A percentile compares a stretch with the other conserved stretches of the same genome.
These are phyloP conservation scores for Microthyrium microscopicum DNA, from an alignment of 2,329 filamentous ascomycete genomes.

Conservation along the genomic window DNA sequence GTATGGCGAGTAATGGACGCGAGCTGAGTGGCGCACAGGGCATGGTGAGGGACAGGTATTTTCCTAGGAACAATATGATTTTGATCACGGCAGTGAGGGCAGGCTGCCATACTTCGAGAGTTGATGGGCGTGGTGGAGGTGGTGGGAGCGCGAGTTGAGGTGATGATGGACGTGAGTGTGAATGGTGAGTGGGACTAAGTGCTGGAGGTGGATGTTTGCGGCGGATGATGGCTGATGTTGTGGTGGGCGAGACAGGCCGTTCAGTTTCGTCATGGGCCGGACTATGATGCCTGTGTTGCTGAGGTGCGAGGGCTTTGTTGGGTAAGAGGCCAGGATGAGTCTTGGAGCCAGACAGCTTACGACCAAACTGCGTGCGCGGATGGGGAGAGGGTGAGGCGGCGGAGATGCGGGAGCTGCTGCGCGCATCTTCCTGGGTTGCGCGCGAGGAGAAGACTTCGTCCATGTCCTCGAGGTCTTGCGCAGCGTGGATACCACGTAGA, in stretches of 20 bases:
- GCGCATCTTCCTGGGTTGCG: conserved; percentile 17
- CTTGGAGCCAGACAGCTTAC: conserved; percentile 11
- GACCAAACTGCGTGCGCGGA: conserved; percentile 3
- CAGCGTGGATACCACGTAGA: conserved; percentile 56
- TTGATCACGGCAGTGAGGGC: too few relatives aligned
- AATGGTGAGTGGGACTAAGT: background rate
- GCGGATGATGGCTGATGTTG: background rate
- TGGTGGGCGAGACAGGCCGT: background rate
- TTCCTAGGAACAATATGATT: too few relatives aligned
- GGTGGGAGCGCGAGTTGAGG: conserved; percentile 17
- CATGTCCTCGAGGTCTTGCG: conserved; percentile 33
- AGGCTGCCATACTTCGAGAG: too few relatives aligned
- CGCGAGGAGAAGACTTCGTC: background rate
- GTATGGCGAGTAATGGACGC: too few relatives aligned
- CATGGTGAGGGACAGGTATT: too few relatives aligned
- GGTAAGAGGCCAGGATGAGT: conserved; percentile 10
- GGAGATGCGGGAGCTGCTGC: conserved; percentile 25
- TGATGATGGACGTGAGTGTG: background rate
- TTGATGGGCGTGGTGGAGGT: conserved; percentile 14
- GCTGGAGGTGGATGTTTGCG: background rate
- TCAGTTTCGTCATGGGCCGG: conserved; percentile 4
- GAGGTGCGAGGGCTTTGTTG: conserved; percentile 5
- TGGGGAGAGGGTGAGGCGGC: conserved; percentile 19
- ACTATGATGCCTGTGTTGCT: background rate
- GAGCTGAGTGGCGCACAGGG: too few relatives aligned